These are phyloP conservation scores for Fusarium neocosmosporiellum DNA, from an alignment of 2,329 filamentous ascomycete genomes.

Conservation along the genomic window DNA sequence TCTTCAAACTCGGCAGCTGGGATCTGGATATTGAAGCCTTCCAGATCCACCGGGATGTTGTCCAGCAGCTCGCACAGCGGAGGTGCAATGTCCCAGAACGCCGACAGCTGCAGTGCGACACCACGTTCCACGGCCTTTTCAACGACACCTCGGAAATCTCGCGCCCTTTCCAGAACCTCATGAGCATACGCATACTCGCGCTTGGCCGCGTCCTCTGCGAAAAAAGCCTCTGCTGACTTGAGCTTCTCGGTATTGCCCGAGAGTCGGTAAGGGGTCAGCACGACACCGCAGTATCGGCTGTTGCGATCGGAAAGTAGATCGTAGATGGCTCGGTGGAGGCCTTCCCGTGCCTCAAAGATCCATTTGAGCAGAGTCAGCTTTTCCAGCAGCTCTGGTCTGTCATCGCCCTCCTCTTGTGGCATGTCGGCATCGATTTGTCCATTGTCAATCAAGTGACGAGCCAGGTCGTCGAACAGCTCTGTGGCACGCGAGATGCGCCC, in stretches of 20 bases:
- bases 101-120: constrained; percentile 89
- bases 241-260: constrained; percentile 84
- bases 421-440: constrained; percentile 75
- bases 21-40: constrained; percentile 78
- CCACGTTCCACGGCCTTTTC: constrained; percentile 88
- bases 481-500: constrained; percentile 80
- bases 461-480: constrained; percentile 80
- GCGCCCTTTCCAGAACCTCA: constrained; percentile 77
- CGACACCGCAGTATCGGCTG: constrained; percentile 85
- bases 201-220: constrained; percentile 79
- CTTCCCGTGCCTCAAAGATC: constrained; percentile 95
- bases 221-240: constrained; percentile 82
- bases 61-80: constrained; percentile 82
- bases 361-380: constrained; percentile 96
- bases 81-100: constrained; percentile 98
- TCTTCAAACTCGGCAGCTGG: constrained; percentile 84
- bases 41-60: constrained; percentile 73
- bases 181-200: constrained; percentile 77
- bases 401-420: constrained; percentile 94
- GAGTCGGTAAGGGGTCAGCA: constrained; percentile 81
- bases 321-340: constrained; percentile 85
- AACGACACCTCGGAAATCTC: constrained; percentile 81
- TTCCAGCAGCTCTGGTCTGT: constrained; percentile 92
- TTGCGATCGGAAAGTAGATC: constrained; percentile 88
- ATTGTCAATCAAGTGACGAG: constrained; percentile 77